Evolutionary conservation across 192 early-diverging fungal species (phyloP), one percentile per base, ranked within the genome.

Genomic region (Coemansia sp.): DNA sequence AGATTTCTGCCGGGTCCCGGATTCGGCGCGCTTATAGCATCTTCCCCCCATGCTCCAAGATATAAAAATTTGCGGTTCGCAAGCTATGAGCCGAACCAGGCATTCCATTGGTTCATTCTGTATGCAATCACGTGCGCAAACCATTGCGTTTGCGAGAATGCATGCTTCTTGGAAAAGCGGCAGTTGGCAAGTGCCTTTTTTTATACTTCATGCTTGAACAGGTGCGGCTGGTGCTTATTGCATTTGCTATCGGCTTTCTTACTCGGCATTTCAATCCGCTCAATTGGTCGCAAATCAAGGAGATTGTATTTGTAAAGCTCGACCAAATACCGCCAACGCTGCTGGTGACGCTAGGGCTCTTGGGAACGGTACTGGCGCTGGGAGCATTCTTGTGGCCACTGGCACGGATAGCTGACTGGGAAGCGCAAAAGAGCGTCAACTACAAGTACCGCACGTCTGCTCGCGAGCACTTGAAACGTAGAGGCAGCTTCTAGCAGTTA

Each of bases 231-330:
- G 78, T 80, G 34, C 71, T 80, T 12, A 71, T 71, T 44, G 71
- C 78, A 15, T 80, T 80, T 62, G 66, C 71, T 18, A 65, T 80
- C 40, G 78, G 78, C 31, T 80, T 71, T 48, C 70, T 80, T 17
- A 75, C 78, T 3, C 66, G 78, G 23, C 78, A 80, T 38, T 71
- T 80, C 66, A 74, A 75, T 50, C 67, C 71, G 20, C 63, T 80
- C 53, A 80, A 74, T 65, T 74, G 71, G 63, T 60, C 46, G 41
- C 66, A 75, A 40, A 63, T 75, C 40, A 74, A 80, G 31, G 71
- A 80, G 38, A 50, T 64, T 3, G 58, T 63, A 0, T 43, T 64
- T 14, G 36, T 48, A 18, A 55, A 66, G 54, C 71, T 75, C 21
- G 55, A 56, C 32, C 71, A 74, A 54, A 56, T 75, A 18, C 59